Base-by-base conservation (phyloP, 495 filamentous ascomycete species). In the Hypoxylon lienhwacheense region DNA sequence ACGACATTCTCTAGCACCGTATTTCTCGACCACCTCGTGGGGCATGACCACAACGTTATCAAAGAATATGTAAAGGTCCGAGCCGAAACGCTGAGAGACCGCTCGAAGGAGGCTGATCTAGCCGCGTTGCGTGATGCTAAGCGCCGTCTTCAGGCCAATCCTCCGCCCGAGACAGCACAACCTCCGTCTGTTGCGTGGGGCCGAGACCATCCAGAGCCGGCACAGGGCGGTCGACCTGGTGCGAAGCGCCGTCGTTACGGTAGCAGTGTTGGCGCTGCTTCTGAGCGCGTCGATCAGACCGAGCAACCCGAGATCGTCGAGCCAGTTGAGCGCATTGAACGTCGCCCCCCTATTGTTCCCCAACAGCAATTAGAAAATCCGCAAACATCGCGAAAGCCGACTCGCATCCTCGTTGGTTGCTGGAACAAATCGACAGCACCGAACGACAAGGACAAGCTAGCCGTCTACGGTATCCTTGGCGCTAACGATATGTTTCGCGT, bases 11-110 rank as follows among this genome's bases (percentile, higher is more conserved):
- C 78, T 35, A 66, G 75, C 43, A 69, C 81, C 11, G 74, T 76
- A 19, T 82, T 81, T 47, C 71, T 76, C 1, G 37, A 65, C 7
- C 77, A 77, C 39, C 73, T 82, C 4, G 55, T 74, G 19, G 66
- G 69, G 6, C 69, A 75, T 5, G 73, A 74, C 20, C 70, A 79
- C 31, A 65, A 73, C 12, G 68, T 76, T 7, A 60, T 82, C 44
- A 82, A 82, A 48, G 79, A 81, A 47, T 82, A 77, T 39, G 79
- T 82, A 24, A 78, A 75, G 59, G 66, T 79, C 17, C 72, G 76
- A 7, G 52, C 63, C 6, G 73, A 77, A n/a, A 58, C 41, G 1
- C 16, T 45, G 5, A 28, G 35, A 7, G 47, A 61, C 4, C 55
- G 53, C 5, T 47, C 63, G 0, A 41, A 43, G 7, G 70, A 68